phyloP scores from a whole-genome alignment of 768 basidiomycete species.

The Mrakia blollopis region DNA sequence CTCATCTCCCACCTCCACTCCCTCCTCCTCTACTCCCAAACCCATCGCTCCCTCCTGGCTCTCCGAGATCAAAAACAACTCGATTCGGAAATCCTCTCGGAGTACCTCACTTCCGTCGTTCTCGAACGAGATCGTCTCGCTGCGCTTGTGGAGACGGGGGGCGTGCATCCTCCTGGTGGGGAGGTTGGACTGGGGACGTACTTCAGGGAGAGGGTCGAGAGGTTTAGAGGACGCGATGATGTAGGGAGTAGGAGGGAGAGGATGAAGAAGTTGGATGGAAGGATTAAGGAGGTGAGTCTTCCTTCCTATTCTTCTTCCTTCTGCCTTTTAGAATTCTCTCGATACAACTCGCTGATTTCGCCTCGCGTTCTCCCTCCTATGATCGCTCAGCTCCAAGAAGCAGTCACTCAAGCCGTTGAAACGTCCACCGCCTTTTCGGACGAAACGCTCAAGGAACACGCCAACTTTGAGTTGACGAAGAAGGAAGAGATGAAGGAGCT shows the following conservation, averaged over 20 bases:
- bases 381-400: conserved; percentile 74
- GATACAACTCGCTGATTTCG: not conserved
- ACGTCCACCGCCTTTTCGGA: conserved; percentile 96
- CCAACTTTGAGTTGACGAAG: conserved; percentile 82
- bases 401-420: conserved; percentile 88
- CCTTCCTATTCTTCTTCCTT: not conserved
- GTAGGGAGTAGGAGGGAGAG: conserved; percentile 87
- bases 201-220: conserved; percentile 85
- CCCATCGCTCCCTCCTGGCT: conserved; percentile 89
- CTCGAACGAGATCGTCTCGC: conserved; percentile 87
- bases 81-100: conserved; percentile 94
- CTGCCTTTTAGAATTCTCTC: not conserved
- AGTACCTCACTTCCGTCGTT: conserved; percentile 88
- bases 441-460: conserved; percentile 85
- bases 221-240: conserved; percentile 85
- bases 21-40: conserved; percentile 84
- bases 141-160: conserved; percentile 58
- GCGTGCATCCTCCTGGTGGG: conserved; percentile 35
- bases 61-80: conserved; percentile 97
- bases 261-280: conserved; percentile 84
- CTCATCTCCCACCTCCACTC: conserved; percentile 86
- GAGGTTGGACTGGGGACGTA: conserved; percentile 86
- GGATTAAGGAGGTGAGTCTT: conserved; percentile 82
- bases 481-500: conserved; percentile 97
- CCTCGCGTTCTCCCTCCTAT: not conserved